Conservation (phyloP, 1,284 basidiomycete genomes). For the Ceratobasidium papillatum region DNA sequence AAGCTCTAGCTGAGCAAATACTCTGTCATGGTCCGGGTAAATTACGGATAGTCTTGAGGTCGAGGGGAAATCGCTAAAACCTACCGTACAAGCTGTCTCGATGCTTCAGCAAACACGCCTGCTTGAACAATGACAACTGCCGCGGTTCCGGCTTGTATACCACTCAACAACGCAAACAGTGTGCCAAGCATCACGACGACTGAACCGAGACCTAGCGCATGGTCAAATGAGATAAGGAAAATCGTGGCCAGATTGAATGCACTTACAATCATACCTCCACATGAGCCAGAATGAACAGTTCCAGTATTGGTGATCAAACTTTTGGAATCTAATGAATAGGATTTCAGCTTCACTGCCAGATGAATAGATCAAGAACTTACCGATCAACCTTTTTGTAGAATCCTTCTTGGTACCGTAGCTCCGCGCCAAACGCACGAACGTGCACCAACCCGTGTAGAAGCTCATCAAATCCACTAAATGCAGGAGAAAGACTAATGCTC, state of each 20-base stretch:
- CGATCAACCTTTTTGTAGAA: constrained; percentile 81
- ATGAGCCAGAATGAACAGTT: constrained; percentile 76
- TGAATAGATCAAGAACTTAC: constrained; percentile 47
- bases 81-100: constrained; percentile 62
- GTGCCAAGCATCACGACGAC: constrained; percentile 78
- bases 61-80: constrained; percentile 6
- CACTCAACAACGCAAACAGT: constrained; percentile 72
- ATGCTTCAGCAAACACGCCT: constrained; percentile 73
- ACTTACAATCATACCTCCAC: constrained; percentile 75
- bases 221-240: constrained; percentile 20
- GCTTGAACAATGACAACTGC: constrained; percentile 84
- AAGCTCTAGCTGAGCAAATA: constrained; percentile 64
- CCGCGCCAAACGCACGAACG: constrained; percentile 84
- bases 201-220: constrained; percentile 69
- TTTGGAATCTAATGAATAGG: constrained; percentile 60
- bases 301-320: constrained; percentile 71
- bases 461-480: constrained; percentile 81
- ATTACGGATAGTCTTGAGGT: background rate
- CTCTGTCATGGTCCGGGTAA: constrained; percentile 22
- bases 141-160: constrained; percentile 73
- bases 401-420: constrained; percentile 73
- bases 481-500: constrained; percentile 70
- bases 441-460: constrained; percentile 77
- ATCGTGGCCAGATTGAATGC: background rate
- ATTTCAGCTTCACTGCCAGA: background rate